Conservation (phyloP, 73 alveolate genomes). For the Tetrahymena borealis region DNA sequence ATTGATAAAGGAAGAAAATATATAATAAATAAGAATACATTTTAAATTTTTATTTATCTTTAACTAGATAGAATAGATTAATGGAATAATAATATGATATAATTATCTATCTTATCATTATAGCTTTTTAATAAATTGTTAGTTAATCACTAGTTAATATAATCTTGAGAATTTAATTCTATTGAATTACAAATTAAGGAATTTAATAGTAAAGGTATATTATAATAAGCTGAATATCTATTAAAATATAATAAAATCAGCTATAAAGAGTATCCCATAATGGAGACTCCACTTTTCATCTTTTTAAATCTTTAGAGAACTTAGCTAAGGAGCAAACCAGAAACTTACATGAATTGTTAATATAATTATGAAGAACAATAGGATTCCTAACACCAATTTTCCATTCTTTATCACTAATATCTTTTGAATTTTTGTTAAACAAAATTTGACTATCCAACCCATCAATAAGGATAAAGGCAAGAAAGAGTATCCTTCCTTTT, state of each 20-base stretch:
- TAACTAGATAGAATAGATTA: too few relatives aligned
- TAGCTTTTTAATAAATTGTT: too few relatives aligned
- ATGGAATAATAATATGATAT: too few relatives aligned
- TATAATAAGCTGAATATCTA: background rate
- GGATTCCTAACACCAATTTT: background rate
- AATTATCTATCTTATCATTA: too few relatives aligned
- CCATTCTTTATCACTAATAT: background rate
- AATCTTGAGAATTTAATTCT: background rate
- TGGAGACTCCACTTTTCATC: background rate
- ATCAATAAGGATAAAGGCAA: too few relatives aligned
- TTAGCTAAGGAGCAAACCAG: background rate
- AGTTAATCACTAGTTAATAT: too few relatives aligned
- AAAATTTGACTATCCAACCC: background rate
- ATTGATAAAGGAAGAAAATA: too few relatives aligned
- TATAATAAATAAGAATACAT: too few relatives aligned
- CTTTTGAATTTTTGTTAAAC: background rate
- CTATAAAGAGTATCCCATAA: background rate
- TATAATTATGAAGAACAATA: background rate
- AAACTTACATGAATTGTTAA: background rate
- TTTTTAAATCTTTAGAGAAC: background rate
- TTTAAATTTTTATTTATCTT: too few relatives aligned
- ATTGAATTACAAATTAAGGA: background rate
- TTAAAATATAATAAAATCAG: background rate
- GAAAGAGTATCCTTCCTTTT: too few relatives aligned
- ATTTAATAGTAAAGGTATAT: background rate